Conservation (phyloP, 148 eudicot genomes). For the Persicaria tinctoria region DNA sequence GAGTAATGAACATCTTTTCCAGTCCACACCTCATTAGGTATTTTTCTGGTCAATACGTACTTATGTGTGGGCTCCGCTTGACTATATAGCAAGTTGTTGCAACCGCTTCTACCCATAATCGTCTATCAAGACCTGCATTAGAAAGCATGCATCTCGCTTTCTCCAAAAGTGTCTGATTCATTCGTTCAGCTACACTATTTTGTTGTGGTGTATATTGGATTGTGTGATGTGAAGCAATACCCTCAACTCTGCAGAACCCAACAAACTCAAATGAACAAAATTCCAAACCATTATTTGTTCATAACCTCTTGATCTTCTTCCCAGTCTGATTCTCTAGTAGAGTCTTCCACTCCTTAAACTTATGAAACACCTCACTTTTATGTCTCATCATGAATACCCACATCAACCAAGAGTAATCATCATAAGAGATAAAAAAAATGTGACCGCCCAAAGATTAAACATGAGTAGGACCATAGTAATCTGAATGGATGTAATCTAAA, state of each 20-base stretch:
- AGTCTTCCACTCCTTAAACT: too few species aligned
- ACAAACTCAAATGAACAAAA: too few species aligned
- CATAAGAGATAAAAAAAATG: too few species aligned
- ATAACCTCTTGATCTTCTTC: too few species aligned
- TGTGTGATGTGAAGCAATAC: slow-evolving; percentile 1
- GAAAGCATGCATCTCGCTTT: slow-evolving; percentile 11
- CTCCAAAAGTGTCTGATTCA: slow-evolving; percentile 12
- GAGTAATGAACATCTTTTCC: slow-evolving; percentile 5
- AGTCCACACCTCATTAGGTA: slow-evolving; percentile 9
- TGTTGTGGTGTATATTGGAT: slow-evolving; percentile 8
- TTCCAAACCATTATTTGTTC: too few species aligned
- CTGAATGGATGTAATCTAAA: too few species aligned
- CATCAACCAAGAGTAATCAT: too few species aligned
- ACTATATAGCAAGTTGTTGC: not conserved
- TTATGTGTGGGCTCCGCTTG: not conserved
- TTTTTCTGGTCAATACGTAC: not conserved
- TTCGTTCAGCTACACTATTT: slow-evolving; percentile 5
- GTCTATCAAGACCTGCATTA: not conserved
- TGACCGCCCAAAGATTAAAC: too few species aligned
- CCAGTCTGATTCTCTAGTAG: too few species aligned
- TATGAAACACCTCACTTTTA: too few species aligned
- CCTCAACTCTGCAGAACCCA: slow-evolving; percentile 4
- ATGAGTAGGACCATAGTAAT: too few species aligned
- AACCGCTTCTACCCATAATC: not conserved
- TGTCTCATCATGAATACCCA: too few species aligned